phyloP scores from a whole-genome alignment of 495 filamentous ascomycete genomes.

The Immersiella caudata region DNA sequence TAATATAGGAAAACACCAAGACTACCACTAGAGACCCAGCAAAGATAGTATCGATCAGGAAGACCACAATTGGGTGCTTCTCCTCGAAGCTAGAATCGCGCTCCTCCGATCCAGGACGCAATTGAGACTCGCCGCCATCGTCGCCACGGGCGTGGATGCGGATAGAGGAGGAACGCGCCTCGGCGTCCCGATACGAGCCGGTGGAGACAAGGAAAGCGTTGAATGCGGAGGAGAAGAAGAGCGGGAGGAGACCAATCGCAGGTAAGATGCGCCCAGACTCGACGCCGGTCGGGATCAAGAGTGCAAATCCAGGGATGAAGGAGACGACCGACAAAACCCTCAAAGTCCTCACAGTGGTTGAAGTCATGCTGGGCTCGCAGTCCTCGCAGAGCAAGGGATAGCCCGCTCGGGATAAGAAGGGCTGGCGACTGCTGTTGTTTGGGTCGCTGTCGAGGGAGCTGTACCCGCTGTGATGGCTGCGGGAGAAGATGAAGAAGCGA shows the following conservation, averaged over 20 bases:
- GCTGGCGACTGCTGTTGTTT: not conserved
- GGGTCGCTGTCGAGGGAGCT: not conserved
- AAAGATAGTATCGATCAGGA: slow-evolving; percentile 41
- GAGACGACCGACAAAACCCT: slow-evolving; percentile 47
- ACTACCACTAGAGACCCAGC: slow-evolving; percentile 43
- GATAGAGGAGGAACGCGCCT: not conserved
- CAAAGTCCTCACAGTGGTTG: slow-evolving; percentile 30
- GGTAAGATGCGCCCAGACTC: slow-evolving; percentile 40
- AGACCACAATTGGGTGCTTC: slow-evolving; percentile 43
- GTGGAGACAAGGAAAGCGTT: slow-evolving; percentile 34
- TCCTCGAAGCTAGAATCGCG: slow-evolving; percentile 12
- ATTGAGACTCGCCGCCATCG: slow-evolving; percentile 15
- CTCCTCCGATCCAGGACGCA: slow-evolving; percentile 21
- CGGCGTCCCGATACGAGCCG: not conserved
- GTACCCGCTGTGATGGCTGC: not conserved
- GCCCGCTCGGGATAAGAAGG: not conserved
- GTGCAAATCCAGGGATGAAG: slow-evolving; percentile 58
- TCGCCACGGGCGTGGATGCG: not conserved
- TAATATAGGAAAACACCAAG: slow-evolving; percentile 45
- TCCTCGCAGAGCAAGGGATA: not conserved
- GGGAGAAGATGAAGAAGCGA: not conserved
- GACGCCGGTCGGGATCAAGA: slow-evolving; percentile 46
- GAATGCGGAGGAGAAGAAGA: slow-evolving; percentile 39
- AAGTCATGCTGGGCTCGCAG: slow-evolving; percentile 13
- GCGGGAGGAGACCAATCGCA: slow-evolving; percentile 45